Evolutionary conservation across 1,284 basidiomycete genomes (phyloP).

Genomic region (Wolfiporia cocos): DNA sequence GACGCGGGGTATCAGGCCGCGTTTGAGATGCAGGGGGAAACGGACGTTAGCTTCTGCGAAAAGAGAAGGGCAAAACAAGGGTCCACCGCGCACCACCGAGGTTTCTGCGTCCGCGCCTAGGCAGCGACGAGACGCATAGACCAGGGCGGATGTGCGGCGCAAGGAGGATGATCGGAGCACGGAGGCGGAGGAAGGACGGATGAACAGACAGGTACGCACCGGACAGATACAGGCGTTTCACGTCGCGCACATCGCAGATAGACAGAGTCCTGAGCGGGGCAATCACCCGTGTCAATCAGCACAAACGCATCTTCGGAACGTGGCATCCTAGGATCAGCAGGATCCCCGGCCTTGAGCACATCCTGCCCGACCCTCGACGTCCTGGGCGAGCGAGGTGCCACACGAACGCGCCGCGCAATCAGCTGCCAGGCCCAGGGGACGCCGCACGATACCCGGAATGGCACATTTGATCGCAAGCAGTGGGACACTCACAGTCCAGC

Average conservation of each 20-base stretch:
- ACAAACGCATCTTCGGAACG: not conserved
- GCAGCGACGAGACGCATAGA: no score
- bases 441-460: not conserved
- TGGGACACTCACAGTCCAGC: slow-evolving; percentile 61
- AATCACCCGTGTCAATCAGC: slow-evolving; percentile 2
- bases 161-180: no score
- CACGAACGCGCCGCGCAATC: not conserved
- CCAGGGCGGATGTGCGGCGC: no score
- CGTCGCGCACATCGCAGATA: slow-evolving; percentile 76
- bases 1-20: slow-evolving; percentile 6
- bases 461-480: no score
- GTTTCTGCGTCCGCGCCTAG: no score
- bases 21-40: no score
- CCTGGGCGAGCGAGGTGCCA: not conserved
- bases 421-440: not conserved
- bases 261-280: slow-evolving; percentile 31
- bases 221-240: slow-evolving; percentile 91
- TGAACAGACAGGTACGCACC: slow-evolving; percentile 44
- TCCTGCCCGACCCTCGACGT: not conserved
- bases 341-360: no score
- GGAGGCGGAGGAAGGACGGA: not conserved
- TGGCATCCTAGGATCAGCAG: no score
- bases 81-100: no score
- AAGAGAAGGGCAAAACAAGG: not conserved
- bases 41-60: no score